Evolutionary conservation across 371 early-diverging fungal species (phyloP).

Genomic region (Circinella umbellata): DNA sequence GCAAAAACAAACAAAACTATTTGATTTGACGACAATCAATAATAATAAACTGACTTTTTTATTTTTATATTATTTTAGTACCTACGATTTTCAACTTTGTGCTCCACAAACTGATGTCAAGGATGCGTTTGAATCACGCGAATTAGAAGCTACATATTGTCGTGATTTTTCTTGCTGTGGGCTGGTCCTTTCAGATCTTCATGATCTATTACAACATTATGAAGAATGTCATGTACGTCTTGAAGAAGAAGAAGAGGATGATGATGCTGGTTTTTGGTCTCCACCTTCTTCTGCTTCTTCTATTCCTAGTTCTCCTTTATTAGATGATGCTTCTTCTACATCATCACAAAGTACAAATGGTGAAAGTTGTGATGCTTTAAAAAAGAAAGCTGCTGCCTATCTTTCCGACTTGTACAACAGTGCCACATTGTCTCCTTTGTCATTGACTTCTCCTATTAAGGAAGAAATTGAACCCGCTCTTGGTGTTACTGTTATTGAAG

Average conservation of each 20-base stretch:
- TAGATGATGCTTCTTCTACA: constrained; percentile 22
- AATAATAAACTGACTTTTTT: constrained; percentile 2
- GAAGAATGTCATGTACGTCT: constrained; percentile 92
- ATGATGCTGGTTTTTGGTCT: constrained; percentile 38
- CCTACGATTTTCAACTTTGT: constrained; percentile 50
- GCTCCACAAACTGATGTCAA: constrained; percentile 47
- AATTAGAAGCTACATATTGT: constrained; percentile 89
- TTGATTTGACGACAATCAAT: constrained; percentile 5
- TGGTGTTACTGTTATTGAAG: neutral
- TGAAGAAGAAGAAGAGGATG: constrained; percentile 69
- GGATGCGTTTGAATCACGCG: constrained; percentile 60
- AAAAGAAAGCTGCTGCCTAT: constrained; percentile 51
- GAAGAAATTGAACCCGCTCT: neutral
- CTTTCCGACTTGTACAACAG: constrained; percentile 50
- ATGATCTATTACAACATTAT: constrained; percentile 94
- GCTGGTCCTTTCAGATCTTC: constrained; percentile 80
- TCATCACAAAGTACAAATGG: too few species aligned
- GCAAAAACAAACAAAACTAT: neutral
- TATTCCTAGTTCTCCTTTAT: constrained; percentile 34
- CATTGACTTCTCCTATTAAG: constrained; percentile 14
- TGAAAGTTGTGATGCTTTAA: constrained; percentile 29
- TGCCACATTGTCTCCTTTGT: constrained; percentile 20
- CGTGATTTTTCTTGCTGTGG: constrained; percentile 96
- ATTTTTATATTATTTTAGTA: constrained; percentile 27
- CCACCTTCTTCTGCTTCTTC: constrained; percentile 34